These are phyloP conservation scores for Cladosporium sp. DNA, from an alignment of 2,329 filamentous ascomycete genomes.

Conservation along the genomic window DNA sequence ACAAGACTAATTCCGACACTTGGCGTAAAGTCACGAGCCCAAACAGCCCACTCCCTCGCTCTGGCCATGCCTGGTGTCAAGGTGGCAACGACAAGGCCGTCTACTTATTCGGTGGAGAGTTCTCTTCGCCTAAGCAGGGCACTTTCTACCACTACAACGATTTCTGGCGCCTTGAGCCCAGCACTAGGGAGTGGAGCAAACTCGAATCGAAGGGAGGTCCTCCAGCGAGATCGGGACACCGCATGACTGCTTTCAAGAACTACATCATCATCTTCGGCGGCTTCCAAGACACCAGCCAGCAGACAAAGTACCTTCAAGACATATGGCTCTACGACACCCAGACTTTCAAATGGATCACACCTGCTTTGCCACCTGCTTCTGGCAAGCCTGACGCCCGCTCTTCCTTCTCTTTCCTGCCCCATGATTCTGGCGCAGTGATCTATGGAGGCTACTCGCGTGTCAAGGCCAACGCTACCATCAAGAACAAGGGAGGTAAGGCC, in stretches of 20 bases:
- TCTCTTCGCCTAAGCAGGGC: conserved; percentile 93
- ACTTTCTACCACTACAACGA: conserved; percentile 99
- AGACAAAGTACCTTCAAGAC: conserved; percentile 90
- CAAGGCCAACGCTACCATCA: conserved; percentile 68
- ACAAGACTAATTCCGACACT: conserved; percentile 78
- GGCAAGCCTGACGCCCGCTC: conserved; percentile 88
- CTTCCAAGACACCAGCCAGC: conserved; percentile 94
- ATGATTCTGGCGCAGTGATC: conserved; percentile 84
- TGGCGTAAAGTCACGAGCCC: conserved; percentile 90
- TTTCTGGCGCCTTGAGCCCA: conserved; percentile 90
- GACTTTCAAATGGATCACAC: conserved; percentile 80
- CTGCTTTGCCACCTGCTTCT: conserved; percentile 67
- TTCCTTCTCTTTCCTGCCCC: conserved; percentile 87
- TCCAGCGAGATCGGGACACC: conserved; percentile 77
- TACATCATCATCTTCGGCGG: conserved; percentile 95
- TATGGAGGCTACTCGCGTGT: conserved; percentile 94
- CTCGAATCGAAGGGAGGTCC: conserved; percentile 77
- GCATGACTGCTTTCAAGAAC: conserved; percentile 96
- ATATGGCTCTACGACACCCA: conserved; percentile 94
- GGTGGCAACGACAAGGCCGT: conserved; percentile 81
- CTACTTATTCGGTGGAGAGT: conserved; percentile 95
- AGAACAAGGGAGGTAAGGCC: conserved; percentile 61
- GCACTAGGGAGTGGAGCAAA: conserved; percentile 83
- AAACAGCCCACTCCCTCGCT: conserved; percentile 86
- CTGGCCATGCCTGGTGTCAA: conserved; percentile 91